phyloP scores from a whole-genome alignment of 805 yeast genomes.

The Pichia gijzeniarum region DNA sequence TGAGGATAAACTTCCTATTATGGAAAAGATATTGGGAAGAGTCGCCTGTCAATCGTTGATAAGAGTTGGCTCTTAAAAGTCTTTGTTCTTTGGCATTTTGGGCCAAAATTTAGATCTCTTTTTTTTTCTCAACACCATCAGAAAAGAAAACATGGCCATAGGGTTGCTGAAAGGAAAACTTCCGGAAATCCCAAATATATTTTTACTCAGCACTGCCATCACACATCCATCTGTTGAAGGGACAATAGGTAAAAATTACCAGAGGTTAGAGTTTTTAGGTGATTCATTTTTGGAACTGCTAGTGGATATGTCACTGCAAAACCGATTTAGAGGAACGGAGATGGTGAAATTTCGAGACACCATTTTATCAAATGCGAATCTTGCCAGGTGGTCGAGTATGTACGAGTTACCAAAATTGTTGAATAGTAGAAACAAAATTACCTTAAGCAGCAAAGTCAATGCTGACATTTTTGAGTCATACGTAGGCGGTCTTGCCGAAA shows the following conservation, averaged over 20 bases:
- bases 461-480: constrained; percentile 5
- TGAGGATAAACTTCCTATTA: too few species aligned
- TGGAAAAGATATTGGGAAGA: too few species aligned
- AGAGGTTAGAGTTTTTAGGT: constrained; percentile 5
- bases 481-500: neutral
- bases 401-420: neutral
- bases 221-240: constrained; percentile 1
- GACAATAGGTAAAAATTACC: neutral
- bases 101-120: too few species aligned
- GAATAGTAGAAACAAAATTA: neutral
- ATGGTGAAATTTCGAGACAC: neutral
- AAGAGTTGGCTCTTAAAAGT: too few species aligned
- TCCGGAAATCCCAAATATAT: neutral
- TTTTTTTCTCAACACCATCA: neutral
- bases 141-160: neutral
- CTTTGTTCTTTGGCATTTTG: too few species aligned
- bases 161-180: neutral
- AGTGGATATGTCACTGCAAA: neutral
- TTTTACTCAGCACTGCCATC: neutral
- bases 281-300: constrained; percentile 1
- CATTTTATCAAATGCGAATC: neutral
- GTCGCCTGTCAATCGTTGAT: too few species aligned
- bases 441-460: neutral
- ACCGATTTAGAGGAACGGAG: neutral
- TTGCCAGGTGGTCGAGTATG: neutral